These are phyloP conservation scores for Pelargonium cotyledonis DNA, from an alignment of 441 rosid genomes.

Conservation along the genomic window DNA sequence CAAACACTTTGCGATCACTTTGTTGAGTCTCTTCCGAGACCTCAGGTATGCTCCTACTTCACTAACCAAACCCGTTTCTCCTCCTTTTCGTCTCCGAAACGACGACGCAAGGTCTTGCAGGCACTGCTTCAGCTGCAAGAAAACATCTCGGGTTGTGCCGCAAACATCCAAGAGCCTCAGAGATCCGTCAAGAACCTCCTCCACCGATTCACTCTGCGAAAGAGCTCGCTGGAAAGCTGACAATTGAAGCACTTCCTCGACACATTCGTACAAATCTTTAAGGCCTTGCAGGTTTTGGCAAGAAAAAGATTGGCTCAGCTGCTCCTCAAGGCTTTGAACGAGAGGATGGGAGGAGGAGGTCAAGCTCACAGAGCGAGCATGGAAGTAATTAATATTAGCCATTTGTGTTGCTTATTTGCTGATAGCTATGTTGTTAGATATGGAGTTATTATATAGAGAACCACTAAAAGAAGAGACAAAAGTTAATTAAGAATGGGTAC, in stretches of 20 bases:
- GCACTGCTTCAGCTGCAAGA: slow-evolving; percentile 28
- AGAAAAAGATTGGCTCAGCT: slow-evolving; percentile 30
- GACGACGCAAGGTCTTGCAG: slow-evolving; percentile 14
- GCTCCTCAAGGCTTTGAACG: slow-evolving; percentile 29
- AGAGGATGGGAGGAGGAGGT: slow-evolving; percentile 40
- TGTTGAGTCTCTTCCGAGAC: slow-evolving; percentile 22
- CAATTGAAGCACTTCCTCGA: slow-evolving; percentile 28
- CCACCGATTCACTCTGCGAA: slow-evolving; percentile 23
- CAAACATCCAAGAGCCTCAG: slow-evolving; percentile 37
- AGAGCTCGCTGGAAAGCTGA: slow-evolving; percentile 21
- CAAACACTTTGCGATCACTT: slow-evolving; percentile 18
- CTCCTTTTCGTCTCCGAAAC: neutral
- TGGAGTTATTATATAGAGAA: no score
- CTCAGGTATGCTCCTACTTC: slow-evolving; percentile 20
- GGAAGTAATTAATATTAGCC: slow-evolving; percentile 12
- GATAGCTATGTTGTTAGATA: no score
- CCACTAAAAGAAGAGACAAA: no score
- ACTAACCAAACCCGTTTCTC: slow-evolving; percentile 22
- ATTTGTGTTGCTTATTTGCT: neutral
- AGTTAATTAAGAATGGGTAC: no score
- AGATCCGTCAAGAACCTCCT: slow-evolving; percentile 32
- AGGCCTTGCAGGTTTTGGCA: slow-evolving; percentile 23
- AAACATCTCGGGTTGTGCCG: slow-evolving; percentile 28
- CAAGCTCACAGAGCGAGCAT: slow-evolving; percentile 40
- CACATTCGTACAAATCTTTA: slow-evolving; percentile 31